Percentiles rank a stretch among this genome's conserved stretches.
Evolutionary conservation across 305 asterid species (phyloP).

Genomic region (Ilex paraguariensis): DNA sequence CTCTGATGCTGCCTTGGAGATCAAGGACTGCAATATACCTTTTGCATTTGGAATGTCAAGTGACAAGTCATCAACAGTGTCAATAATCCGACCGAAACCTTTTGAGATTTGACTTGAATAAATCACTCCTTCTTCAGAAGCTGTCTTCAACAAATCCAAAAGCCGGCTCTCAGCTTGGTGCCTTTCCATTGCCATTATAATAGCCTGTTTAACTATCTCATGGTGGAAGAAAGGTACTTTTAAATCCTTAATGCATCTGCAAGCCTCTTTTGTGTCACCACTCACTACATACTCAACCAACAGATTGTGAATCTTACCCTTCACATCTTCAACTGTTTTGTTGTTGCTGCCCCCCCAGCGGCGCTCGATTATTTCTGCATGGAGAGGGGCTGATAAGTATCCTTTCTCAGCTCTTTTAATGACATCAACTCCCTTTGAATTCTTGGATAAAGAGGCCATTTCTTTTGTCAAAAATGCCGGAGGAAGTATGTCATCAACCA

Average conservation of each 20-base stretch:
- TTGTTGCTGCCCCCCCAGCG: conserved; percentile 89
- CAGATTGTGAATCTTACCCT: conserved; percentile 55
- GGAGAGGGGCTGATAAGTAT: conserved; percentile 77
- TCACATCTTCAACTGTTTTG: conserved; percentile 75
- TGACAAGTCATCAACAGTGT: conserved; percentile 65
- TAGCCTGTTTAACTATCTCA: conserved; percentile 76
- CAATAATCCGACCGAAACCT: conserved; percentile 81
- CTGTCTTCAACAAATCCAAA: conserved; percentile 55
- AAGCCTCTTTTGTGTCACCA: conserved; percentile 79
- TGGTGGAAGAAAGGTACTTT: conserved; percentile 86
- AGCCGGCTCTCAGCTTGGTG: conserved; percentile 47
- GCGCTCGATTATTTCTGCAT: conserved; percentile 71
- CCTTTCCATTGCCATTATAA: conserved; percentile 88
- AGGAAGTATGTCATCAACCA: conserved; percentile 88
- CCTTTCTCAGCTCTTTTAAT: conserved; percentile 72
- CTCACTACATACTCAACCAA: conserved; percentile 65
- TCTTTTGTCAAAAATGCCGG: conserved; percentile 77
- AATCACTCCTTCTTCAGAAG: conserved; percentile 66
- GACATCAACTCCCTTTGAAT: conserved; percentile 65
- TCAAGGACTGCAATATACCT: conserved; percentile 58
- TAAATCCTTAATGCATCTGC: conserved; percentile 71
- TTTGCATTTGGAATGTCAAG: conserved; percentile 86
- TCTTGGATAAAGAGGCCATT: conserved; percentile 35
- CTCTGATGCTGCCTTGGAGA: conserved; percentile 83
- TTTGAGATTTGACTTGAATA: conserved; percentile 83